Conservation (phyloP, 2,329 filamentous ascomycete species). For the Sphaerostilbella broomeana region DNA sequence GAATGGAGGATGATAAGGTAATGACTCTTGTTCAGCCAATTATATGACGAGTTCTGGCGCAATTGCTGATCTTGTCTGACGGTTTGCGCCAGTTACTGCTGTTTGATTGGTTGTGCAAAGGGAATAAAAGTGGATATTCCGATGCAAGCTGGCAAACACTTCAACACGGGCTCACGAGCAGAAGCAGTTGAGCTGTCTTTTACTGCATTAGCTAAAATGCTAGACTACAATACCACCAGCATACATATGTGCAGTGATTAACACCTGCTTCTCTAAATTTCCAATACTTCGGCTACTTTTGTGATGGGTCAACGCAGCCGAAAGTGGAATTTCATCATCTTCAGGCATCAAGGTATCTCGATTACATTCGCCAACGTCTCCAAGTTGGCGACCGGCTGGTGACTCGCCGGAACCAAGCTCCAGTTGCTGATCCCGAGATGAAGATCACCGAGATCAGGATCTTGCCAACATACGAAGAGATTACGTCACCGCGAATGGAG, state of each 20-base stretch:
- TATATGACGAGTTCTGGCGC: too few relatives aligned
- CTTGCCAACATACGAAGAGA: conserved; percentile 43
- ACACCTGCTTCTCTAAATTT: conserved; percentile 14
- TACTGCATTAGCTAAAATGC: conserved; percentile 27
- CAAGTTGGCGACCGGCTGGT: conserved; percentile 21
- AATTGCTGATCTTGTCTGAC: too few relatives aligned
- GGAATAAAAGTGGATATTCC: too few relatives aligned
- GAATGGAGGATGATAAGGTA: too few relatives aligned
- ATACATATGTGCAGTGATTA: too few relatives aligned
- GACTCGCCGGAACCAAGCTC: conserved; percentile 11
- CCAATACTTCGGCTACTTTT: conserved; percentile 19
- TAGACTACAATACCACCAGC: conserved; percentile 32
- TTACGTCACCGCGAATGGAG: conserved; percentile 34
- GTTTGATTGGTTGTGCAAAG: too few relatives aligned
- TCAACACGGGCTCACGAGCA: conserved; percentile 14
- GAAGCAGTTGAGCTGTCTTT: conserved; percentile 24
- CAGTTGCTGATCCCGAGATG: conserved; percentile 35
- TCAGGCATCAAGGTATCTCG: conserved; percentile 25
- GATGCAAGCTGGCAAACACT: too few relatives aligned
- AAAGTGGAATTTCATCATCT: conserved; percentile 21
- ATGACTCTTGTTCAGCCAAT: too few relatives aligned
- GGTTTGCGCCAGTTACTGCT: too few relatives aligned
- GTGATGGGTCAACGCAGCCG: conserved; percentile 12
- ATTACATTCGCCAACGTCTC: conserved; percentile 27
- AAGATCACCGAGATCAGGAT: conserved; percentile 42